Percentiles rank a stretch among this genome's conserved stretches.
These are phyloP conservation scores for Aspergillus jensenii DNA, from an alignment of 2,329 filamentous ascomycete species.

Conservation along the genomic window DNA sequence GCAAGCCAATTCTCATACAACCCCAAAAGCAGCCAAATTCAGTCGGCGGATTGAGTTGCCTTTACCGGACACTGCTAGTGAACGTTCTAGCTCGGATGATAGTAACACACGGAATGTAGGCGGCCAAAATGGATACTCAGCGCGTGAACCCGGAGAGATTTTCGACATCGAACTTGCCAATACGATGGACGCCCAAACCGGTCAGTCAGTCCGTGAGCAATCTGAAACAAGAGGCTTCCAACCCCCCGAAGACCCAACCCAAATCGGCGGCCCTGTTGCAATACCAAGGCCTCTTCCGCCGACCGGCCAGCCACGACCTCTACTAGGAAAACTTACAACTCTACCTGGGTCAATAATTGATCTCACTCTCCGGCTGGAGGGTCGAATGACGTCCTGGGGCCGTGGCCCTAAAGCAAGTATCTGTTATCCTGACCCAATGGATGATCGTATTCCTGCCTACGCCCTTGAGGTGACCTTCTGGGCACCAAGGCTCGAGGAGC, in stretches of 20 bases:
- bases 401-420: conserved; percentile 68
- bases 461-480: conserved; percentile 77
- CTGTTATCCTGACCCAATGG: conserved; percentile 61
- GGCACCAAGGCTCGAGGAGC: conserved; percentile 65
- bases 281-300: conserved; percentile 14
- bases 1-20: conserved; percentile 23
- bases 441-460: conserved; percentile 75
- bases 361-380: conserved; percentile 65
- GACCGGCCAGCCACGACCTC: conserved; percentile 37
- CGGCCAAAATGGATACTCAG: conserved; percentile 3
- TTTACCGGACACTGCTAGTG: conserved; percentile 40
- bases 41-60: conserved; percentile 40
- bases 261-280: conserved; percentile 2
- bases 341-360: conserved; percentile 64
- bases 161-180: conserved; percentile 39
- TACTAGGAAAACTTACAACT: conserved; percentile 66
- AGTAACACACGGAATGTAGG: conserved; percentile 15
- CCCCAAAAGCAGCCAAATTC: conserved; percentile 33
- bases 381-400: conserved; percentile 74
- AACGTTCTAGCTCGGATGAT: conserved; percentile 28
- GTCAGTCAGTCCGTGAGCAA: conserved; percentile 30
- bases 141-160: conserved; percentile 13
- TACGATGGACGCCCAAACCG: conserved; percentile 46
- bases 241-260: conserved; percentile 10
- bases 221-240: conserved; percentile 18